These are phyloP conservation scores for Flaveria ramosissima DNA, from an alignment of 129 eudicot species.

Conservation along the genomic window DNA sequence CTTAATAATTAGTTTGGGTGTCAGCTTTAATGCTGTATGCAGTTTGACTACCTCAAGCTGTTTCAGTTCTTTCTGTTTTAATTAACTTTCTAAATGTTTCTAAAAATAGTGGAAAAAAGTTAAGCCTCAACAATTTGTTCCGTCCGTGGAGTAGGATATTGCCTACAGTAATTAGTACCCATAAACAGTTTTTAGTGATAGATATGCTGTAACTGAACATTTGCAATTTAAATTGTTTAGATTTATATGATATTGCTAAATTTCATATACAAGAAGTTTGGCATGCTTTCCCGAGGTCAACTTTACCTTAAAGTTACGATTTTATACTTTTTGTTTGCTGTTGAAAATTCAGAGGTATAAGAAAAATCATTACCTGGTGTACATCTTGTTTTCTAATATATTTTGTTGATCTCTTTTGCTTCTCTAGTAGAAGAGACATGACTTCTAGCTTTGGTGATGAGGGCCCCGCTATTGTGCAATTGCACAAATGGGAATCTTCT, in stretches of 20 bases:
- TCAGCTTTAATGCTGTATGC: not conserved
- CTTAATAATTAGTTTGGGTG: slow-evolving; percentile 1
- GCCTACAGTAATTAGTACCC: slow-evolving; percentile 11
- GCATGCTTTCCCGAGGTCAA: slow-evolving; percentile 1
- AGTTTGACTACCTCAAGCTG: not conserved
- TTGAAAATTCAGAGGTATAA: slow-evolving; percentile 8
- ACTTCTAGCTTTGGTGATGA: slow-evolving; percentile 42
- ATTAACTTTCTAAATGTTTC: not conserved
- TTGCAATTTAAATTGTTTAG: not conserved
- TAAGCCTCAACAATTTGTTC: not conserved
- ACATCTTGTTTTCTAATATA: not conserved
- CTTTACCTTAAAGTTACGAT: slow-evolving; percentile 13
- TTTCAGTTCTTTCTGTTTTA: not conserved
- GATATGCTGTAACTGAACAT: slow-evolving; percentile 19
- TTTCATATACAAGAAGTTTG: slow-evolving; percentile 13
- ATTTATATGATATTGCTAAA: not conserved
- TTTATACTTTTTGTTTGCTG: not conserved
- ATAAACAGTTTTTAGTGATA: slow-evolving; percentile 11
- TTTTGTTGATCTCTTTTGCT: slow-evolving; percentile 21
- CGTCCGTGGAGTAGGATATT: not conserved
- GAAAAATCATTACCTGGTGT: slow-evolving; percentile 6
- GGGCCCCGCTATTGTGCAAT: slow-evolving; percentile 69
- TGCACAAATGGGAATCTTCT: slow-evolving; percentile 84
- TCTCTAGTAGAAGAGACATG: slow-evolving; percentile 43
- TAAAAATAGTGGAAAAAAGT: not conserved